Percentiles rank a stretch among this genome's conserved stretches.
Evolutionary conservation across 177 flowering plant genomes (phyloP).

Genomic region (Vitis hybrid): DNA sequence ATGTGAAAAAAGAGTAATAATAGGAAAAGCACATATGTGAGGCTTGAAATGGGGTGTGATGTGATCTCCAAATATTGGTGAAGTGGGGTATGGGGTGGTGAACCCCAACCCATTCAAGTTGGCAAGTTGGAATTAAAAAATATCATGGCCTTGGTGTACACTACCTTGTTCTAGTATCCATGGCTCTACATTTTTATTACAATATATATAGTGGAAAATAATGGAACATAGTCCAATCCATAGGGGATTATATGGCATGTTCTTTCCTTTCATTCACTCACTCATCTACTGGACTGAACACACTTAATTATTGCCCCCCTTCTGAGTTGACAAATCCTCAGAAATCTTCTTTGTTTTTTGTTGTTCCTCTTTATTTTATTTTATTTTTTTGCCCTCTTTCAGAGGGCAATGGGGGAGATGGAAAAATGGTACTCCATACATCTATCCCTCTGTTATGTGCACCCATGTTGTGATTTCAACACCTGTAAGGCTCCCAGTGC

Average conservation of each 20-base stretch:
- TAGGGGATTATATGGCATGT: not conserved
- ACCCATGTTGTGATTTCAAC: no score
- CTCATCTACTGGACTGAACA: conserved; percentile 3
- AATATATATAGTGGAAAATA: no score
- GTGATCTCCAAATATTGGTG: conserved; percentile 7
- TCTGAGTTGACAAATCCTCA: conserved; percentile 5
- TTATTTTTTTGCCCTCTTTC: no score
- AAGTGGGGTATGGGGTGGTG: not conserved
- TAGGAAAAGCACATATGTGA: not conserved
- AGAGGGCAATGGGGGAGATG: no score
- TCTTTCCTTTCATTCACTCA: conserved; percentile 3
- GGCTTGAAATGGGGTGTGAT: conserved; percentile 10
- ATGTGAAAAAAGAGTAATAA: no score
- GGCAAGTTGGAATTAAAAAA: not conserved
- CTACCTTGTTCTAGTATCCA: no score
- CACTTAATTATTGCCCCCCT: conserved; percentile 1
- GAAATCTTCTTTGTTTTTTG: not conserved
- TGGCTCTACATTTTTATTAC: no score
- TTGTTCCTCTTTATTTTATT: no score
- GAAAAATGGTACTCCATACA: no score
- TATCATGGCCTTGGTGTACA: no score
- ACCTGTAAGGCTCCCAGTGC: no score
- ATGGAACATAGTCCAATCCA: not conserved
- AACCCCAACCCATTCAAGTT: not conserved
- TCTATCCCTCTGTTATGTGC: no score